phyloP scores from a whole-genome alignment of 2,329 filamentous ascomycete species.

The Verticillium nonalfalfae region DNA sequence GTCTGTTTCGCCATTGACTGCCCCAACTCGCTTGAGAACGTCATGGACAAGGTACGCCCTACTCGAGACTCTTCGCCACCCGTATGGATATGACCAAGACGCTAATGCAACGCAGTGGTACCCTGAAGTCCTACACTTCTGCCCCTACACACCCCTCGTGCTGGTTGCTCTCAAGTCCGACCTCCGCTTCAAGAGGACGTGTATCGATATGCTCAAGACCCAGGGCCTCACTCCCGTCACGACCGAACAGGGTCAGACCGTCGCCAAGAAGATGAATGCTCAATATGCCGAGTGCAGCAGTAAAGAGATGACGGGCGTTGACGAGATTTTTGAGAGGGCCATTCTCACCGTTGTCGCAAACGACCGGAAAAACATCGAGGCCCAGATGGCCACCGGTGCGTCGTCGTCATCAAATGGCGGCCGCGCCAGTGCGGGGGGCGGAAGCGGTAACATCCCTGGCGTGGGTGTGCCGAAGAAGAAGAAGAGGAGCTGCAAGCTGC shows the following conservation, averaged over 20 bases:
- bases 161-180: conserved; percentile 97
- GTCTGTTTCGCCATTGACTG: conserved; percentile 99
- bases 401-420: conserved; percentile 27
- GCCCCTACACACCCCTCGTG: conserved; percentile 91
- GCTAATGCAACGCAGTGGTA: conserved; percentile 69
- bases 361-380: conserved; percentile 59
- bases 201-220: conserved; percentile 97
- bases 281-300: conserved; percentile 98
- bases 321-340: conserved; percentile 91
- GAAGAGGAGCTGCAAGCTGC: conserved; percentile 76
- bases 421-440: conserved; percentile 19
- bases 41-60: conserved; percentile 84
- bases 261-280: conserved; percentile 90
- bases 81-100: conserved; percentile 16
- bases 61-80: no score
- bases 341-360: conserved; percentile 86
- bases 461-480: conserved; percentile 64
- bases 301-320: conserved; percentile 93
- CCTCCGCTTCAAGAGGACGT: conserved; percentile 88
- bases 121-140: conserved; percentile 97
- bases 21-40: conserved; percentile 95
- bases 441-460: conserved; percentile 29
- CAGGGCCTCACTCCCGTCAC: conserved; percentile 95
- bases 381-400: conserved; percentile 31
- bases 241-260: conserved; percentile 77